Evolutionary conservation across 345 rosid species (phyloP).

Genomic region (Populus tremula): DNA sequence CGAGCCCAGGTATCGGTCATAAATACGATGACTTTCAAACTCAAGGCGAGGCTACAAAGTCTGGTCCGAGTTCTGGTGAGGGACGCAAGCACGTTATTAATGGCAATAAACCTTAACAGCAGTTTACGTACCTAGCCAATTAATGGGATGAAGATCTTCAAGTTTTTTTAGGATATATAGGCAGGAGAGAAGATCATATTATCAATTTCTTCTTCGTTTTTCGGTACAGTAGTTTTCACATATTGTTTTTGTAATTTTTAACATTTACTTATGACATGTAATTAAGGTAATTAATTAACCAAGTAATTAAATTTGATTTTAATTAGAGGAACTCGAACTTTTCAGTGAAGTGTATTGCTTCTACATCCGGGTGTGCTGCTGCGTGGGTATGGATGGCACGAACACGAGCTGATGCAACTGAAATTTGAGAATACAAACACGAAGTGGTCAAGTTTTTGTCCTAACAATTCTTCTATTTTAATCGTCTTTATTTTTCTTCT

Average conservation of each 20-base stretch:
- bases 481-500: background rate
- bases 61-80: constrained; percentile 50
- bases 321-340: background rate
- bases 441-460: background rate
- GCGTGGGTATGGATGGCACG: background rate
- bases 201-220: background rate
- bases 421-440: background rate
- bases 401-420: background rate
- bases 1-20: constrained; percentile 41
- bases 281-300: background rate
- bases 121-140: background rate
- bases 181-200: background rate
- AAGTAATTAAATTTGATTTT: background rate
- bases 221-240: background rate
- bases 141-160: background rate
- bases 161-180: background rate
- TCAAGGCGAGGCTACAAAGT: background rate
- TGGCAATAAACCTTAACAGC: constrained; percentile 10
- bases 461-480: background rate
- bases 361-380: background rate
- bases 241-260: background rate
- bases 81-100: constrained; percentile 24
- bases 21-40: background rate
- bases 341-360: background rate
- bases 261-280: background rate